Percentiles rank a stretch among this genome's conserved stretches.
These are phyloP conservation scores for Termitomyces sp. DNA, from an alignment of 768 basidiomycete species.

Conservation along the genomic window DNA sequence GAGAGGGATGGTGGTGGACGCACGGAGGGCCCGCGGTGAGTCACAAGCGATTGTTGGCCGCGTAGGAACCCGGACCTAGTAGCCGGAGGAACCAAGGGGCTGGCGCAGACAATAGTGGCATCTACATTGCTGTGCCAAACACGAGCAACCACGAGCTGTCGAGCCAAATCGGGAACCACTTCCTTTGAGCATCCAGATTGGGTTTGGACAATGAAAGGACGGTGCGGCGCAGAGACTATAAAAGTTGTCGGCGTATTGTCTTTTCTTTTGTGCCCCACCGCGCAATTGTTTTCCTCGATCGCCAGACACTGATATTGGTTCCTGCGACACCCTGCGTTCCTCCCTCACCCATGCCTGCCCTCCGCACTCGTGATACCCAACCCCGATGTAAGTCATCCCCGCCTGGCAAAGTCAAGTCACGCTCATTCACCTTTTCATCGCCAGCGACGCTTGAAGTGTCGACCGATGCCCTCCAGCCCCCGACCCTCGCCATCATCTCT, in stretches of 20 bases:
- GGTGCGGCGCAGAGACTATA: constrained; percentile 36
- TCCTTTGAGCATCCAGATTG: constrained; percentile 26
- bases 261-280: constrained; percentile 55
- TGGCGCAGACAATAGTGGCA: constrained; percentile 42
- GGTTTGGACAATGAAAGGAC: constrained; percentile 28
- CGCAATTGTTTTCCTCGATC: constrained; percentile 54
- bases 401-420: neutral
- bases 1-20: too few relatives aligned
- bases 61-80: constrained; percentile 31
- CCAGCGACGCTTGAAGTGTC: constrained; percentile 72
- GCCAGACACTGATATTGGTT: constrained; percentile 43
- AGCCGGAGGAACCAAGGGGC: constrained; percentile 19
- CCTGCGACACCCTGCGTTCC: constrained; percentile 49
- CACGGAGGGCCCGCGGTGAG: too few relatives aligned
- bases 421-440: constrained; percentile 11
- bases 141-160: constrained; percentile 22
- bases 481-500: constrained; percentile 58
- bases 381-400: constrained; percentile 37
- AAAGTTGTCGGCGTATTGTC: constrained; percentile 55
- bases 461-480: constrained; percentile 54
- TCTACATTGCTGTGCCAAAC: constrained; percentile 37
- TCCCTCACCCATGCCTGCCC: constrained; percentile 59
- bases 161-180: constrained; percentile 36
- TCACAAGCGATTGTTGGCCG: neutral
- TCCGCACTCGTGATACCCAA: constrained; percentile 75